These are phyloP conservation scores for Wickerhamiella slavikovae DNA, from an alignment of 805 yeast species.

Conservation along the genomic window DNA sequence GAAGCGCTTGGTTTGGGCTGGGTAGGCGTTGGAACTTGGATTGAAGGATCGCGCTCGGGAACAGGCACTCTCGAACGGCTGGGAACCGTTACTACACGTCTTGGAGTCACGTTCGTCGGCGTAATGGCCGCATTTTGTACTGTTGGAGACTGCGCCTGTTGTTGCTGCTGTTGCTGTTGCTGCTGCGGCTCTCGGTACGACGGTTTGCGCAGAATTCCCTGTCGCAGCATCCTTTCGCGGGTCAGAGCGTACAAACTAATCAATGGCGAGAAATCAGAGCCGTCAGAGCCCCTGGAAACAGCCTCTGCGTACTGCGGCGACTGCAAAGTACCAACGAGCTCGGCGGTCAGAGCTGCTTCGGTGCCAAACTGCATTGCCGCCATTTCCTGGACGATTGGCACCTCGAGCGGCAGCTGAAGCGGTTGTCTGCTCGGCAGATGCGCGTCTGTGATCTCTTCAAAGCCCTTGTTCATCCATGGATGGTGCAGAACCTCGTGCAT, in stretches of 20 bases:
- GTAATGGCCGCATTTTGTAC: neutral
- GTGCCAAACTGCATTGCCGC: constrained; percentile 61
- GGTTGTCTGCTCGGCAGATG: constrained; percentile 68
- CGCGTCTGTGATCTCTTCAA: constrained; percentile 47
- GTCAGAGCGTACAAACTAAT: constrained; percentile 66
- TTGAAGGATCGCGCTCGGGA: too few species aligned
- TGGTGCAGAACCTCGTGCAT: constrained; percentile 63
- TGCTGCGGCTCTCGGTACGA: too few species aligned
- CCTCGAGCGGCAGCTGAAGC: constrained; percentile 44
- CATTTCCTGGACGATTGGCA: constrained; percentile 50
- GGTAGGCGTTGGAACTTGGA: too few species aligned
- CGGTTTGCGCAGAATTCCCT: too few species aligned
- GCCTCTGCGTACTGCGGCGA: constrained; percentile 49
- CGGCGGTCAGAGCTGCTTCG: constrained; percentile 29
- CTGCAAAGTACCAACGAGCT: constrained; percentile 34
- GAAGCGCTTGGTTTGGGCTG: too few species aligned
- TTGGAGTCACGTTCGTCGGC: neutral
- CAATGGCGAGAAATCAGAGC: constrained; percentile 20
- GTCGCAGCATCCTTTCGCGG: too few species aligned
- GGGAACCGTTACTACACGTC: too few species aligned
- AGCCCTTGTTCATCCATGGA: constrained; percentile 90
- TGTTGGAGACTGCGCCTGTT: neutral
- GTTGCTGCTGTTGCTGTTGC: neutral
- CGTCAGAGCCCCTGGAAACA: constrained; percentile 35
- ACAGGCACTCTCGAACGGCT: too few species aligned